These are phyloP conservation scores for Cinnamomum chago DNA, from an alignment of 164 flowering plant species.

Conservation along the genomic window DNA sequence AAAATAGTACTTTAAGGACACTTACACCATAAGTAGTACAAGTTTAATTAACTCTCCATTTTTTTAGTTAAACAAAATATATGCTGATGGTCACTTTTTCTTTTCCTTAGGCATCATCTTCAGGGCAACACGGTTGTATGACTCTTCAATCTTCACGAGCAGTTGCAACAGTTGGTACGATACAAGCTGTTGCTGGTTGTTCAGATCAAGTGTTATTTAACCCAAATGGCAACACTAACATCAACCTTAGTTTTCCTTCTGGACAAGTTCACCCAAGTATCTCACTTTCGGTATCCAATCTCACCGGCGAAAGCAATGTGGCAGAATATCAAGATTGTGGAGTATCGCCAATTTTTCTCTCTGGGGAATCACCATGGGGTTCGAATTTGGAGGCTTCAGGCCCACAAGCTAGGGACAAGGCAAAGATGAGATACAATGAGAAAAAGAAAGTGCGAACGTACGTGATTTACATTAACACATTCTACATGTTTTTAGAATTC, in stretches of 20 bases:
- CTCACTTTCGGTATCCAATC: constrained; percentile 38
- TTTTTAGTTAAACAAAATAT: background rate
- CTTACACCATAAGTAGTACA: too few species aligned
- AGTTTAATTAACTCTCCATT: too few species aligned
- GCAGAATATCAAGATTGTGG: constrained; percentile 76
- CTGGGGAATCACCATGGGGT: constrained; percentile 62
- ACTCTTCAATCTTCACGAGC: constrained; percentile 34
- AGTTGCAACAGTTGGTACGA: constrained; percentile 22
- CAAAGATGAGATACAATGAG: constrained; percentile 79
- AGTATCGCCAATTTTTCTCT: constrained; percentile 44
- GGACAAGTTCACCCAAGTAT: constrained; percentile 19
- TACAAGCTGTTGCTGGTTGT: constrained; percentile 29
- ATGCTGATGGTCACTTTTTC: background rate
- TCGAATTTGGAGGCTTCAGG: constrained; percentile 37
- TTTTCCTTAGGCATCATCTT: constrained; percentile 32
- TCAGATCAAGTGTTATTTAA: constrained; percentile 30
- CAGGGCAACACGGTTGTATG: constrained; percentile 32
- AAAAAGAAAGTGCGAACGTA: constrained; percentile 72
- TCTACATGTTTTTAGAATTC: background rate
- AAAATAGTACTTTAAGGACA: too few species aligned
- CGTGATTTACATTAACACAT: constrained; percentile 9
- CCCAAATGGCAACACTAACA: constrained; percentile 31
- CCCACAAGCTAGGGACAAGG: constrained; percentile 69
- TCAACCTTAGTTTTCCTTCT: constrained; percentile 35
- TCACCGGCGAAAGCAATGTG: constrained; percentile 58